Conservation (phyloP, 2,329 filamentous ascomycete species). For the Sporothrix dimorphospora region DNA sequence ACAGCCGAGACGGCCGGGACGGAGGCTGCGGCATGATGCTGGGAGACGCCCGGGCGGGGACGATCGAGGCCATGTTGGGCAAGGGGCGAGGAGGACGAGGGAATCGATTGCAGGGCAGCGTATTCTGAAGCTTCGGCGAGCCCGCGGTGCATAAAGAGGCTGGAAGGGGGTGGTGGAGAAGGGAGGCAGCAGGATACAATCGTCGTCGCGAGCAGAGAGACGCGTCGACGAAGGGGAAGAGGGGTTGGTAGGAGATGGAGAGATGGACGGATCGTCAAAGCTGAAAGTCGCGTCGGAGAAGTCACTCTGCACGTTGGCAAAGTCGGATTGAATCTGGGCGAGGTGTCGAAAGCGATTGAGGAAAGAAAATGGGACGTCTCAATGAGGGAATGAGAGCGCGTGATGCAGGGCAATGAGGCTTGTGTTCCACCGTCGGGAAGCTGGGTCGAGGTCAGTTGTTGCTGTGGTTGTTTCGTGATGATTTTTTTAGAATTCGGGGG, state of each 20-base stretch:
- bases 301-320: conserved; percentile 3
- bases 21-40: conserved; percentile 30
- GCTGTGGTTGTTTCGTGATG: conserved; percentile 11
- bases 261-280: neutral
- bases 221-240: conserved; percentile 27
- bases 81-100: conserved; percentile 38
- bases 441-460: neutral
- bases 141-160: conserved; percentile 68
- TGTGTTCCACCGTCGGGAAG: conserved; percentile 20
- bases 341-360: neutral
- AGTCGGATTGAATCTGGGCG: neutral
- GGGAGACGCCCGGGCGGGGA: conserved; percentile 46
- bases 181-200: neutral
- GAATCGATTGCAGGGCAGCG: conserved; percentile 45
- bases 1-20: conserved; percentile 31
- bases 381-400: neutral
- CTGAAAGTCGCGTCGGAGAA: neutral
- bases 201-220: conserved; percentile 29
- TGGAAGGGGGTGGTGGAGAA: conserved; percentile 18
- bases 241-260: neutral
- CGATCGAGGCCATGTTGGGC: conserved; percentile 62
- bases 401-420: neutral
- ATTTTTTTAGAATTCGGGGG: neutral
- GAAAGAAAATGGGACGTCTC: neutral
- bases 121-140: conserved; percentile 51